Percentiles rank a stretch among this genome's conserved stretches.
These are phyloP conservation scores for Mycena epipterygia DNA, from an alignment of 768 basidiomycete genomes.

Conservation along the genomic window DNA sequence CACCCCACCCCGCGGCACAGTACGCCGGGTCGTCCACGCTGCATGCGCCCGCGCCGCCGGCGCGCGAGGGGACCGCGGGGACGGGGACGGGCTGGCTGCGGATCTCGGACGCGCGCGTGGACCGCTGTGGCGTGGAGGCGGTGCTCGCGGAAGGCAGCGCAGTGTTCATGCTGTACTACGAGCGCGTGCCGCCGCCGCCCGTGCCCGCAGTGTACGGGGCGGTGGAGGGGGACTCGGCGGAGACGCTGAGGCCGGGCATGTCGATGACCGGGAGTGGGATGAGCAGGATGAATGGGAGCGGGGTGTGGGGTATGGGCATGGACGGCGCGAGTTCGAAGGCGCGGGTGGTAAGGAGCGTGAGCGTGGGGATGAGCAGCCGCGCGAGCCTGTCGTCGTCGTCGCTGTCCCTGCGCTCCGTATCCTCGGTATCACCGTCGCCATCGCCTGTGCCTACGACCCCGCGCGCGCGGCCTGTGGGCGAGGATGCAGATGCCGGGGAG, in stretches of 20 bases:
- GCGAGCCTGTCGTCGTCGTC: constrained; percentile 16
- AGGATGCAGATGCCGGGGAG: background rate
- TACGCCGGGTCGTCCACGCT: constrained; percentile 49
- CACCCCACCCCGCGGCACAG: no score
- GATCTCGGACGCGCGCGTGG: constrained; percentile 88
- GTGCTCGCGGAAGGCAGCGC: constrained; percentile 79
- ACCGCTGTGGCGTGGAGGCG: constrained; percentile 79
- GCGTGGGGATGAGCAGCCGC: constrained; percentile 16
- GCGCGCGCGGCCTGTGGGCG: constrained; percentile 9
- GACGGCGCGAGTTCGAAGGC: background rate
- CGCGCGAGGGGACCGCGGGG: constrained; percentile 37
- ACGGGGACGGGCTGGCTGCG: constrained; percentile 86
- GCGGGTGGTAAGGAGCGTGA: constrained; percentile 31
- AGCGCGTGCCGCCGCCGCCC: constrained; percentile 56
- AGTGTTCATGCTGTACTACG: constrained; percentile 98
- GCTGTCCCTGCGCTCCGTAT: constrained; percentile 6
- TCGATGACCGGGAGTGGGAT: background rate
- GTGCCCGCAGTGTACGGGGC: background rate
- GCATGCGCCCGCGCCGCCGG: constrained; percentile 43
- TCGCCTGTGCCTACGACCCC: background rate
- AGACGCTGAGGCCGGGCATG: constrained; percentile 20
- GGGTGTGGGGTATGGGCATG: background rate
- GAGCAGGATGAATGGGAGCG: background rate
- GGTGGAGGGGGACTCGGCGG: constrained; percentile 22
- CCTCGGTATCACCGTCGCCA: background rate